Evolutionary conservation across 441 rosid species (phyloP).

Genomic region (Adansonia grandidieri): DNA sequence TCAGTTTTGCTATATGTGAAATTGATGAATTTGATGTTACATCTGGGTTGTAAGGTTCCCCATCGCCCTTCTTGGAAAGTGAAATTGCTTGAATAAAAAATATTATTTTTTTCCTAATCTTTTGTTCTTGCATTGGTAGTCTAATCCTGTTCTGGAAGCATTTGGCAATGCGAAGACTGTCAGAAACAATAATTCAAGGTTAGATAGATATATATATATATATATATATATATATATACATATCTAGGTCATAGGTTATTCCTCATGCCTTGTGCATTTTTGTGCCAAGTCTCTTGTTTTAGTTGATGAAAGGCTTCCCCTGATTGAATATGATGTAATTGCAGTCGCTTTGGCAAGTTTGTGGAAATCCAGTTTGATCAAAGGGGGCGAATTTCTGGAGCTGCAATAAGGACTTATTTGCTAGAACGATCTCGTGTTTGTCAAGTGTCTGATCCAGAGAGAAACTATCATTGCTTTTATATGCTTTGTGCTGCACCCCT

Average conservation of each 20-base stretch:
- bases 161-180: constrained; percentile 8
- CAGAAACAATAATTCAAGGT: constrained; percentile 12
- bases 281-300: constrained; percentile 7
- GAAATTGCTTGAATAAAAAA: background rate
- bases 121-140: background rate
- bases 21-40: background rate
- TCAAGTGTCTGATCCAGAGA: constrained; percentile 86
- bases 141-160: constrained; percentile 9
- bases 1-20: background rate
- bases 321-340: constrained; percentile 27
- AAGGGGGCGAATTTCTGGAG: constrained; percentile 74
- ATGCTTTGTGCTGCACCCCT: constrained; percentile 81
- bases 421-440: constrained; percentile 79
- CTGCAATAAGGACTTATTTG: constrained; percentile 79
- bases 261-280: background rate
- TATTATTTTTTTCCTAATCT: background rate
- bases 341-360: constrained; percentile 84
- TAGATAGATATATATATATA: background rate
- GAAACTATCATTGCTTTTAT: constrained; percentile 85
- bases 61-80: no score
- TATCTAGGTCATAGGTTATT: background rate
- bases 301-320: constrained; percentile 22
- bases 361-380: constrained; percentile 78
- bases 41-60: background rate
- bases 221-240: background rate